phyloP scores from a whole-genome alignment of 768 basidiomycete species.

The Sistotremastrum suecicum region DNA sequence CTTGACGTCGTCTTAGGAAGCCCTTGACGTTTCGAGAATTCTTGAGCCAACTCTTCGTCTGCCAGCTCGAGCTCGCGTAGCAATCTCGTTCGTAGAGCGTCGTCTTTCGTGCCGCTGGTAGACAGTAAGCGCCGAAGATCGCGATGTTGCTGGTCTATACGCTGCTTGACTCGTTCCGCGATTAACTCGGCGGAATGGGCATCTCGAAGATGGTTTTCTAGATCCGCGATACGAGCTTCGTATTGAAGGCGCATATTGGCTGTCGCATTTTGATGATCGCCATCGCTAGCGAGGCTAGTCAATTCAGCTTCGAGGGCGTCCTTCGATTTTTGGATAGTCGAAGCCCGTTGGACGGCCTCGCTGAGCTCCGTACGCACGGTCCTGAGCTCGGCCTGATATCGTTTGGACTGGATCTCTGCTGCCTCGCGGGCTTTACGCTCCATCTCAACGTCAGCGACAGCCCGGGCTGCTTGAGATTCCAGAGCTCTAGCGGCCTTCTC shows the following conservation, averaged over 20 bases:
- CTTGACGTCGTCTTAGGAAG: conserved; percentile 4
- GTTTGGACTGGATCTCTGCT: conserved; percentile 46
- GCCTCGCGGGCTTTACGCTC: conserved; percentile 53
- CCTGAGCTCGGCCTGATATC: conserved; percentile 49
- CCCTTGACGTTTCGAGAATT: conserved; percentile 26
- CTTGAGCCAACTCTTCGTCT: conserved; percentile 42
- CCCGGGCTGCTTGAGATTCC: conserved; percentile 45
- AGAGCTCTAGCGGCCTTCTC: conserved; percentile 52
- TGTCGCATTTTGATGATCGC: conserved; percentile 36
- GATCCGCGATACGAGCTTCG: conserved; percentile 42
- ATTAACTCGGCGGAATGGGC: conserved; percentile 35
- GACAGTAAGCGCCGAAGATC: conserved; percentile 57
- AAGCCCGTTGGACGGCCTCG: conserved; percentile 40
- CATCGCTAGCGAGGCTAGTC: conserved; percentile 47
- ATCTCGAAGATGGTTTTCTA: conserved; percentile 49
- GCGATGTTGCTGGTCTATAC: conserved; percentile 53
- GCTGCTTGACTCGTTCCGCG: conserved; percentile 41
- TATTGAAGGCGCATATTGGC: conserved; percentile 52
- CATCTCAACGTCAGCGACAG: conserved; percentile 45
- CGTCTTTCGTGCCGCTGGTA: conserved; percentile 41
- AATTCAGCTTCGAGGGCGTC: conserved; percentile 54
- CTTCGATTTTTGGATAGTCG: conserved; percentile 43
- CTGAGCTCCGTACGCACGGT: conserved; percentile 38
- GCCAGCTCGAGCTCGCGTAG: conserved; percentile 47
- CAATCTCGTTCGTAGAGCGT: conserved; percentile 44